A percentile compares a stretch with the other conserved stretches of the same genome.
phyloP scores from a whole-genome alignment of 2,329 filamentous ascomycete species.

The Achaetomium macrosporum region DNA sequence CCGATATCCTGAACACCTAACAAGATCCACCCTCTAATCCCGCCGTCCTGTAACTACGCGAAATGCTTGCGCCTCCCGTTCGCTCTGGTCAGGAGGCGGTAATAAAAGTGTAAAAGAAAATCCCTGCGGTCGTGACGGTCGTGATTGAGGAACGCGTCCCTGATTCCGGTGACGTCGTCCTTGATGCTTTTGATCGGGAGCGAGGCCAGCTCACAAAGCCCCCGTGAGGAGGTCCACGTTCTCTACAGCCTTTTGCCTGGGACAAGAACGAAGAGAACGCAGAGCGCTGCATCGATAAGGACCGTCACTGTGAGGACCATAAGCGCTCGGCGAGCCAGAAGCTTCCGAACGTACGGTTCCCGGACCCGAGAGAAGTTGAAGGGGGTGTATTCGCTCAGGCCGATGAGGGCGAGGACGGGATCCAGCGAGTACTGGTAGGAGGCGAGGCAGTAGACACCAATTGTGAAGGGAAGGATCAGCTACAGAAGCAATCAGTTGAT shows the following conservation, averaged over 20 bases:
- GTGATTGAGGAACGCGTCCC: constrained; percentile 11
- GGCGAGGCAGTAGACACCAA: constrained; percentile 81
- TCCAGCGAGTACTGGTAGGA: constrained; percentile 97
- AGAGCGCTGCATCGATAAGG: constrained; percentile 73
- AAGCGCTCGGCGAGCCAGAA: constrained; percentile 75
- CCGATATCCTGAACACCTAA: constrained; percentile 21
- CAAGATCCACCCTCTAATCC: neutral
- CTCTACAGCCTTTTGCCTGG: constrained; percentile 72
- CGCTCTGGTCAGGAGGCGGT: neutral
- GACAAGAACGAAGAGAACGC: constrained; percentile 88
- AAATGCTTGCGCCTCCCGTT: neutral
- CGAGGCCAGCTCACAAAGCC: constrained; percentile 13
- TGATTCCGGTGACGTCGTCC: neutral
- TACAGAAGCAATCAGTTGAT: constrained; percentile 20
- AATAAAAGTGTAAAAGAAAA: neutral
- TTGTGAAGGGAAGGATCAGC: constrained; percentile 80
- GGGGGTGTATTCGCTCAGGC: constrained; percentile 92
- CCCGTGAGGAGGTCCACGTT: neutral
- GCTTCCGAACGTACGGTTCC: constrained; percentile 83
- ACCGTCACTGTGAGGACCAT: constrained; percentile 74
- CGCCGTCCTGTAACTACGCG: constrained; percentile 2
- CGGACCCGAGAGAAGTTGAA: constrained; percentile 84
- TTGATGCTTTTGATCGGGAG: constrained; percentile 4
- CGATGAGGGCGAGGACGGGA: constrained; percentile 80
- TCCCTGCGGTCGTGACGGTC: constrained; percentile 17